Conservation (phyloP, 345 rosid genomes). For the Excoecaria agallocha region DNA sequence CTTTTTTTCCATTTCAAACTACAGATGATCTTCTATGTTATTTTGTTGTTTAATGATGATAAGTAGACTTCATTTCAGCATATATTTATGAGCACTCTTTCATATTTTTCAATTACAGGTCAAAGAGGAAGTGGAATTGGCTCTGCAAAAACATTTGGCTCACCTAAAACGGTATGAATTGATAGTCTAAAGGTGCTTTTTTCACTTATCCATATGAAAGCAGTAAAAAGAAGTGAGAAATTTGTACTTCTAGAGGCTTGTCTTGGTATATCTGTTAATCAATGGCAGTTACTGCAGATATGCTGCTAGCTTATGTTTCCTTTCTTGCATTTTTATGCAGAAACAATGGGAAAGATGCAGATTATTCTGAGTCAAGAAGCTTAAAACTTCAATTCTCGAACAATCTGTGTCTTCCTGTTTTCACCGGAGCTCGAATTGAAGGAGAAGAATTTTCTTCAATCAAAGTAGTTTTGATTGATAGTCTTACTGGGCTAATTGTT, state of each 20-base stretch:
- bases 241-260: not conserved
- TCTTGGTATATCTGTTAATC: not conserved
- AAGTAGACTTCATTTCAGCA: not conserved
- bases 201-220: conserved; percentile 9
- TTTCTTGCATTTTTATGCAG: conserved; percentile 38
- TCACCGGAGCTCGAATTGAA: conserved; percentile 91
- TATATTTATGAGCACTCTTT: not conserved
- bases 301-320: not conserved
- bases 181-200: conserved; percentile 8
- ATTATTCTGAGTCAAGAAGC: conserved; percentile 55
- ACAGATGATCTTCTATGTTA: not conserved
- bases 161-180: conserved; percentile 58
- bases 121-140: conserved; percentile 89
- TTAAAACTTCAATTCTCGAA: conserved; percentile 67
- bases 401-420: conserved; percentile 77
- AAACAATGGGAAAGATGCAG: conserved; percentile 62
- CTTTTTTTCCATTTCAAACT: too few relatives aligned
- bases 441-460: conserved; percentile 67
- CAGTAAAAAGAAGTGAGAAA: not conserved
- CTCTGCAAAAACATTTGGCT: conserved; percentile 68
- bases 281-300: not conserved
- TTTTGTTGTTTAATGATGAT: not conserved
- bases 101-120: conserved; percentile 49
- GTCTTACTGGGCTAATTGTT: conserved; percentile 55
- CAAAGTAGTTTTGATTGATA: conserved; percentile 69